Percentiles rank a stretch among this genome's conserved stretches.
These are phyloP conservation scores for Zygosaccharomyces lentus DNA, from an alignment of 805 yeast species.

Conservation along the genomic window DNA sequence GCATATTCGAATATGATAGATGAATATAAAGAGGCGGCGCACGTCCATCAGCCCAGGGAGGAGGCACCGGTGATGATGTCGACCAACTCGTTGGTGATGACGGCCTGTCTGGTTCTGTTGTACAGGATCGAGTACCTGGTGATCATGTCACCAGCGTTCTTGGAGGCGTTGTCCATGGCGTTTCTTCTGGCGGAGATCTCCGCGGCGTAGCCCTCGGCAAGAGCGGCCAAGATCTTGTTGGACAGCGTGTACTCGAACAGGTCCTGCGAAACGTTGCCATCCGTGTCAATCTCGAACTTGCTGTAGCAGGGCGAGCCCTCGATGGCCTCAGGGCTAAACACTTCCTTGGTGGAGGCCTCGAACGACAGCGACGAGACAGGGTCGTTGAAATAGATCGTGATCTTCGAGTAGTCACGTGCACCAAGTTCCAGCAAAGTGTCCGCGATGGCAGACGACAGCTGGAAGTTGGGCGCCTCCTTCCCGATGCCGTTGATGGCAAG, in stretches of 20 bases:
- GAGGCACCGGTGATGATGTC: conserved; percentile 99
- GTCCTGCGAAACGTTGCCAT: conserved; percentile 62
- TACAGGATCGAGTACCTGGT: conserved; percentile 92
- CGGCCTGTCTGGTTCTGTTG: conserved; percentile 99
- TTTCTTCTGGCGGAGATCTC: conserved; percentile 98
- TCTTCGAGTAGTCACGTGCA: conserved; percentile 51
- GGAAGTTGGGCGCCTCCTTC: conserved; percentile 92
- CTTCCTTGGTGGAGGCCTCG: conserved; percentile 70
- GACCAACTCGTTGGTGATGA: conserved; percentile 97
- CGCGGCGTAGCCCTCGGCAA: conserved; percentile 98
- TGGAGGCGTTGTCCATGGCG: conserved; percentile 99
- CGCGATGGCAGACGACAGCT: conserved; percentile 83
- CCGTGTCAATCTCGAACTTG: conserved; percentile 74
- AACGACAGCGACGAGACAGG: conserved; percentile 85
- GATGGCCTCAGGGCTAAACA: conserved; percentile 66
- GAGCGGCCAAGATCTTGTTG: conserved; percentile 81
- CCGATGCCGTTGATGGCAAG: conserved; percentile 88
- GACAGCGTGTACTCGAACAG: conserved; percentile 85
- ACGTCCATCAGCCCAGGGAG: conserved; percentile 73
- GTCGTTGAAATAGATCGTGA: conserved; percentile 82
- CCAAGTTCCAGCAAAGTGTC: conserved; percentile 65
- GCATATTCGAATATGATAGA: conserved; percentile 9
- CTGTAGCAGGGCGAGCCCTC: conserved; percentile 81
- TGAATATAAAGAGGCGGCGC: conserved; percentile 14
- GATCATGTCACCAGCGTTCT: conserved; percentile 99